These are phyloP conservation scores for Xylaria sp. DNA, from an alignment of 2,329 filamentous ascomycete genomes.

Conservation along the genomic window DNA sequence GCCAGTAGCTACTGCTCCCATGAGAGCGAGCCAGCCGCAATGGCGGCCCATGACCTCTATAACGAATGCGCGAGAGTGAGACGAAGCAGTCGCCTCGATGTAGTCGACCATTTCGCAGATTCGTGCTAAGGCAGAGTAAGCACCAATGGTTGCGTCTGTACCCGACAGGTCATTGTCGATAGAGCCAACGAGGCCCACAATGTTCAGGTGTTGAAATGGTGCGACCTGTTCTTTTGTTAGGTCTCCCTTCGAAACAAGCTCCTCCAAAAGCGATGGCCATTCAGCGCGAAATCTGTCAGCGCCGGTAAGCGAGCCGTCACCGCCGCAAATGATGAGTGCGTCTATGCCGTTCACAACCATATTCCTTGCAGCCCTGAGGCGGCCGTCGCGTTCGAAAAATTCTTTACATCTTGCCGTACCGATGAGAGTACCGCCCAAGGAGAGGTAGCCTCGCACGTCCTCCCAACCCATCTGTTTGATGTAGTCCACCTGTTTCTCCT, in stretches of 20 bases:
- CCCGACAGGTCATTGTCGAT: slow-evolving; percentile 99
- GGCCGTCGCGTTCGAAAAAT: slow-evolving; percentile 87
- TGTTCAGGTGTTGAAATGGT: slow-evolving; percentile 87
- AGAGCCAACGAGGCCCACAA: slow-evolving; percentile 93
- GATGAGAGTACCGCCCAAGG: slow-evolving; percentile 93
- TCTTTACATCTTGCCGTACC: slow-evolving; percentile 91
- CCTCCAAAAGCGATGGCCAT: slow-evolving; percentile 86
- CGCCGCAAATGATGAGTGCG: slow-evolving; percentile 94
- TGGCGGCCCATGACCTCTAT: slow-evolving; percentile 98
- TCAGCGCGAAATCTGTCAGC: slow-evolving; percentile 92
- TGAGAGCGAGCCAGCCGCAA: slow-evolving; percentile 96
- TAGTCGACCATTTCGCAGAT: slow-evolving; percentile 97
- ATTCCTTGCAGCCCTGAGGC: slow-evolving; percentile 88
- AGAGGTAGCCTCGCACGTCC: slow-evolving; percentile 92
- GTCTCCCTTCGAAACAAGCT: slow-evolving; percentile 77
- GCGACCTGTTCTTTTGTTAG: slow-evolving; percentile 73
- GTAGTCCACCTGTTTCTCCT: slow-evolving; percentile 86
- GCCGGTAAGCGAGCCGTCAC: slow-evolving; percentile 94
- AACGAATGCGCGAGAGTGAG: slow-evolving; percentile 94
- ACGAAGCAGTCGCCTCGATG: slow-evolving; percentile 92
- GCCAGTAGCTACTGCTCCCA: slow-evolving; percentile 92
- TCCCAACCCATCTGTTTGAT: slow-evolving; percentile 91
- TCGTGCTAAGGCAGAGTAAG: slow-evolving; percentile 88
- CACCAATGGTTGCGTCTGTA: slow-evolving; percentile 96
- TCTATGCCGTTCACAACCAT: slow-evolving; percentile 93